These are phyloP conservation scores for Termitomyces sp. DNA, from an alignment of 768 basidiomycete genomes.

Conservation along the genomic window DNA sequence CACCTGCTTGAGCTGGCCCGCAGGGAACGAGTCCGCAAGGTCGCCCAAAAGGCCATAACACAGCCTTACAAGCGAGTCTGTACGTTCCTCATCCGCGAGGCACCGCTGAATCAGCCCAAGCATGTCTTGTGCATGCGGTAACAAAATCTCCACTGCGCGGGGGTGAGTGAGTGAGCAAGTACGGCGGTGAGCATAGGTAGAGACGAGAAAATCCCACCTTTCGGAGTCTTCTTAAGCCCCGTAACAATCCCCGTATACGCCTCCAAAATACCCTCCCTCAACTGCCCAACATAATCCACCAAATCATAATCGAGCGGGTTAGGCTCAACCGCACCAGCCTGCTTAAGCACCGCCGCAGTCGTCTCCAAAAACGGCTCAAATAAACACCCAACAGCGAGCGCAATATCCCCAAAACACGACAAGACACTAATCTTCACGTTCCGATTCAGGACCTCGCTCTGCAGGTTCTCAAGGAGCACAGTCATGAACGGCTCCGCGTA, in stretches of 20 bases:
- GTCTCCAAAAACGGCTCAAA: conserved; percentile 90
- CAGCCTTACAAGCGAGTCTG: conserved; percentile 70
- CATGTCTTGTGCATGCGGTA: conserved; percentile 67
- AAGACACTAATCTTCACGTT: conserved; percentile 97
- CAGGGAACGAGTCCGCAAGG: conserved; percentile 81
- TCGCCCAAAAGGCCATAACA: conserved; percentile 89
- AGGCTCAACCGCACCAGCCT: conserved; percentile 84
- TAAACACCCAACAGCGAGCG: conserved; percentile 80
- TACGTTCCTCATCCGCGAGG: conserved; percentile 74
- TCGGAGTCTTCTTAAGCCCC: conserved; percentile 78
- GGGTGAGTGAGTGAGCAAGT: neutral
- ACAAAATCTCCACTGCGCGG: conserved; percentile 41
- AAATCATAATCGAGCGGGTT: conserved; percentile 88
- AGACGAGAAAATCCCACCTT: too few species aligned
- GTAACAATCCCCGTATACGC: conserved; percentile 95
- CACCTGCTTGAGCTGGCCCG: conserved; percentile 73
- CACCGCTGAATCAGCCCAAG: conserved; percentile 79
- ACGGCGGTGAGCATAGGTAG: too few species aligned
- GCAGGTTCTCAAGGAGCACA: conserved; percentile 84
- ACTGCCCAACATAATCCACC: conserved; percentile 83
- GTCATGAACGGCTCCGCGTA: conserved; percentile 91
- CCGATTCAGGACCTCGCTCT: conserved; percentile 84
- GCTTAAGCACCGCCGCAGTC: conserved; percentile 85
- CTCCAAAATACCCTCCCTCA: conserved; percentile 94
- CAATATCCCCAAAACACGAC: conserved; percentile 95